A percentile compares a stretch with the other conserved stretches of the same genome.
phyloP scores from a whole-genome alignment of 2,329 filamentous ascomycete species.

The Onygenales sp. region DNA sequence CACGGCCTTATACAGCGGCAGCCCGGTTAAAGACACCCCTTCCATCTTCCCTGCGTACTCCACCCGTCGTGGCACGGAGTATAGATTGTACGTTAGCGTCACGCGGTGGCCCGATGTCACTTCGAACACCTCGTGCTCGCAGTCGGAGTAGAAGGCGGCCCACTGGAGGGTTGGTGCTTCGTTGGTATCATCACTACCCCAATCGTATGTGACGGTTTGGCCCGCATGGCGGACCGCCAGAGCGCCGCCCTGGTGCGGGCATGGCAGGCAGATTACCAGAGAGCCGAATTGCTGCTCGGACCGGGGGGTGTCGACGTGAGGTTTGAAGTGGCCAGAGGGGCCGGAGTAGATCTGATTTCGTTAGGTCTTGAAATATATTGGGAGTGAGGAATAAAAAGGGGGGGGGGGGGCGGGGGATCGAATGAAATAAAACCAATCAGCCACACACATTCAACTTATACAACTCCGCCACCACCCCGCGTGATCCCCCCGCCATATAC shows the following conservation, averaged over 20 bases:
- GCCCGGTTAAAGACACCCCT: too few species aligned
- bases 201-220: slow-evolving; percentile 18
- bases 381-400: not conserved
- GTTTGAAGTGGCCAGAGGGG: slow-evolving; percentile 42
- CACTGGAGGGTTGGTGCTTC: slow-evolving; percentile 19
- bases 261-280: slow-evolving; percentile 44
- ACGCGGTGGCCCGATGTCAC: slow-evolving; percentile 45
- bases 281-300: slow-evolving; percentile 42
- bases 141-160: slow-evolving; percentile 31
- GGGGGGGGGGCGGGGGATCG: not conserved
- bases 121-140: slow-evolving; percentile 30
- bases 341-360: slow-evolving; percentile 39
- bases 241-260: slow-evolving; percentile 22
- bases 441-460: slow-evolving; percentile 46
- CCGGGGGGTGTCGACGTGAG: slow-evolving; percentile 47
- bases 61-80: slow-evolving; percentile 7
- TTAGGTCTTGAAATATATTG: not conserved
- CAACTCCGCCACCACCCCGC: slow-evolving; percentile 42
- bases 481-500: slow-evolving; percentile 9
- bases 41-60: too few species aligned
- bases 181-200: slow-evolving; percentile 8
- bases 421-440: too few species aligned
- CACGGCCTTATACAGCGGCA: too few species aligned
- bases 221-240: slow-evolving; percentile 25
- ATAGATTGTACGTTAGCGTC: slow-evolving; percentile 54